phyloP scores from a whole-genome alignment of 1,284 basidiomycete genomes.

The Cryptococcus wingfieldii region DNA sequence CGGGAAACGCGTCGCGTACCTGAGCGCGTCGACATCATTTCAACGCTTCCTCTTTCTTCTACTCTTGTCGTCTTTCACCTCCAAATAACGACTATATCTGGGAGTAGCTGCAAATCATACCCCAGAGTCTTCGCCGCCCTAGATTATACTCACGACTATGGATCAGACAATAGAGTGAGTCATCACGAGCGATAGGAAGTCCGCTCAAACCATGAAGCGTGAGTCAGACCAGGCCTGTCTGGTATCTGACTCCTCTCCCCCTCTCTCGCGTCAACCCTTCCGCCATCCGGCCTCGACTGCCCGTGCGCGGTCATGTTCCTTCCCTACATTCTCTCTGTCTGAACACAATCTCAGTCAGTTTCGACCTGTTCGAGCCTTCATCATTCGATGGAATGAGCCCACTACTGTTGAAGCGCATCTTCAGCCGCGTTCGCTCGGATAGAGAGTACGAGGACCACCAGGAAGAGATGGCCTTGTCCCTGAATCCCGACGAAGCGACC shows the following conservation, averaged over 20 bases:
- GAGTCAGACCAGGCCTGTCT: conserved; percentile 20
- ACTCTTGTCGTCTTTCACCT: too few species aligned
- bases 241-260: conserved; percentile 34
- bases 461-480: neutral
- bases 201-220: neutral
- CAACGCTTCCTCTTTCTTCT: too few species aligned
- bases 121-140: too few species aligned
- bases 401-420: conserved; percentile 16
- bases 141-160: too few species aligned
- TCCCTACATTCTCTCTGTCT: conserved; percentile 31
- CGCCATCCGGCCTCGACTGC: neutral
- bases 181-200: neutral
- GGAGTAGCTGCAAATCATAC: too few species aligned
- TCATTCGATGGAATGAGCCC: conserved; percentile 20
- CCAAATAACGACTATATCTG: too few species aligned
- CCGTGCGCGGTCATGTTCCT: conserved; percentile 6
- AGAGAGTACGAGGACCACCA: conserved; percentile 19
- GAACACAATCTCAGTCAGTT: conserved; percentile 24
- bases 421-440: conserved; percentile 25
- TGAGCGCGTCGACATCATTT: too few species aligned
- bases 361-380: conserved; percentile 22
- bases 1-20: too few species aligned
- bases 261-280: conserved; percentile 21
- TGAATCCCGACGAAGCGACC: conserved; percentile 35
- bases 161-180: neutral